Evolutionary conservation across 1,284 basidiomycete genomes (phyloP).

Genomic region (Papiliotrema flavescens): DNA sequence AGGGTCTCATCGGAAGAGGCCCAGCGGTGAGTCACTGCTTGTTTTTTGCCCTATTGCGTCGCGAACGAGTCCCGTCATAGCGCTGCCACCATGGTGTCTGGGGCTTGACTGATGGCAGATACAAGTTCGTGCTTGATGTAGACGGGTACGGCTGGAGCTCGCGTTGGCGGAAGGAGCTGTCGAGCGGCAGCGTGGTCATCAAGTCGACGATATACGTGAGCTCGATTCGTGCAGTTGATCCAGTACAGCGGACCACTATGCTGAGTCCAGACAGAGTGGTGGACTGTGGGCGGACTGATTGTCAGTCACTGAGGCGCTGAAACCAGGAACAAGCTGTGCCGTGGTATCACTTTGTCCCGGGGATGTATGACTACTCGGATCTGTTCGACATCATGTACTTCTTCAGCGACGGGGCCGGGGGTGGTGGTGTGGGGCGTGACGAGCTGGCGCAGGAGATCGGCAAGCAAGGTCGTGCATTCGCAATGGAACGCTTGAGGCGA

Average conservation of each 20-base stretch:
- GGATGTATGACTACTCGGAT: slow-evolving; percentile 38
- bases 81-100: too few relatives aligned
- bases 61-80: too few relatives aligned
- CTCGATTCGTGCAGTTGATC: slow-evolving; percentile 2
- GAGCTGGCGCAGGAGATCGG: slow-evolving; percentile 46
- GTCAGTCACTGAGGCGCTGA: background rate
- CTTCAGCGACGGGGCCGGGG: slow-evolving; percentile 49
- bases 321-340: slow-evolving; percentile 10
- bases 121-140: slow-evolving; percentile 48
- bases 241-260: background rate
- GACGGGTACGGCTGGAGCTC: slow-evolving; percentile 49
- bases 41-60: too few relatives aligned
- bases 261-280: slow-evolving; percentile 26
- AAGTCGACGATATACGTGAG: slow-evolving; percentile 36
- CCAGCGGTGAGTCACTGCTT: slow-evolving; percentile 12
- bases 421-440: slow-evolving; percentile 30
- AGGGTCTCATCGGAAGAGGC: slow-evolving; percentile 14
- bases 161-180: slow-evolving; percentile 37
- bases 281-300: slow-evolving; percentile 9
- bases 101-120: slow-evolving; percentile 23
- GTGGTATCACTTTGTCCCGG: slow-evolving; percentile 40
- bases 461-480: slow-evolving; percentile 36
- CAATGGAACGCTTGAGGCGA: slow-evolving; percentile 26
- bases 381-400: slow-evolving; percentile 49
- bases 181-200: slow-evolving; percentile 25